These are phyloP conservation scores for Phytophthora sojae DNA, from an alignment of 352 stramenopile species.

Conservation along the genomic window DNA sequence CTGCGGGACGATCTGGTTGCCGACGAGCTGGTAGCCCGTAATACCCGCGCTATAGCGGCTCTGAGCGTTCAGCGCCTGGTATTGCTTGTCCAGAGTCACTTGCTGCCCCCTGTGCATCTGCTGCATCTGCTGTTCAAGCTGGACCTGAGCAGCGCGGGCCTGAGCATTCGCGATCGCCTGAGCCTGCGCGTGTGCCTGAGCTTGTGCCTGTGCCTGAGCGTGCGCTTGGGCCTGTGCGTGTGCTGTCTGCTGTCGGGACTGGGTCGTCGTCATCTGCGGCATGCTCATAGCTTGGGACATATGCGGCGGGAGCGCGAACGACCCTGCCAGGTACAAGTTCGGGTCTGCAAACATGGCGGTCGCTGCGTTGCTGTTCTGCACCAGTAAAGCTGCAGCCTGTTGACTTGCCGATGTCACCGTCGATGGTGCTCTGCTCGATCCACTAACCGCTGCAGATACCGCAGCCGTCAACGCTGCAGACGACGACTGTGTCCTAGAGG, in stretches of 20 bases:
- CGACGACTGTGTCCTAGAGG: conserved; percentile 35
- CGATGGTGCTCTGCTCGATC: conserved; percentile 29
- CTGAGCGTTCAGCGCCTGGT: conserved; percentile 59
- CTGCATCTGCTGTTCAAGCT: conserved; percentile 60
- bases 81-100: conserved; percentile 65
- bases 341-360: conserved; percentile 71
- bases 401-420: conserved; percentile 52
- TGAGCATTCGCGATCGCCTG: conserved; percentile 65
- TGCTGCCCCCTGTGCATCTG: conserved; percentile 48
- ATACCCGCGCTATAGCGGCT: conserved; percentile 59
- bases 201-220: conserved; percentile 40
- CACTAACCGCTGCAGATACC: conserved; percentile 38
- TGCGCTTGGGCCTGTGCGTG: conserved; percentile 49
- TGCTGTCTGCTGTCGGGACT: conserved; percentile 50
- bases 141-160: conserved; percentile 49
- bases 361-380: conserved; percentile 57
- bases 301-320: conserved; percentile 60
- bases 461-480: conserved; percentile 42
- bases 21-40: conserved; percentile 69
- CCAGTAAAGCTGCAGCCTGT: conserved; percentile 59
- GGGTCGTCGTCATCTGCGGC: conserved; percentile 56
- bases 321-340: conserved; percentile 72
- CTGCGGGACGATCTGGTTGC: conserved; percentile 66
- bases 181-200: conserved; percentile 57
- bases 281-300: conserved; percentile 63